These are phyloP conservation scores for Cubamyces lactineus DNA, from an alignment of 768 basidiomycete genomes.

Conservation along the genomic window DNA sequence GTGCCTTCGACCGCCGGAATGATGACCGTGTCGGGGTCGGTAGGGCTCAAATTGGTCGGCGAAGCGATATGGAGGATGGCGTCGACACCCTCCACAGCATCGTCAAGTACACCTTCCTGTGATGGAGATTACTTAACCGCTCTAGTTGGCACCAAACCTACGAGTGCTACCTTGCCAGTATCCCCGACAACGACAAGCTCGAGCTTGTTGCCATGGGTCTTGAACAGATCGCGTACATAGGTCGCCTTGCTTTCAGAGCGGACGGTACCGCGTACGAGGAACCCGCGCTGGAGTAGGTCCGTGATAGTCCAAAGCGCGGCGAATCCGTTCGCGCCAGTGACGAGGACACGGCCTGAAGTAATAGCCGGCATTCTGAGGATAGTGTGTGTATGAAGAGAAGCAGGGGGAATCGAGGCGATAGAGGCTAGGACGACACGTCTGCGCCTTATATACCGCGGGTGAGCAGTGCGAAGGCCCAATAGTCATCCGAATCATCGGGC, in stretches of 20 bases:
- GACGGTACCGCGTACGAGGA: slow-evolving; percentile 47
- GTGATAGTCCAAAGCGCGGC: slow-evolving; percentile 37
- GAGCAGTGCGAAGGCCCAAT: no score
- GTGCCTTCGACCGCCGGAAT: slow-evolving; percentile 76
- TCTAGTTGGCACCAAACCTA: neutral
- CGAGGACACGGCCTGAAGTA: slow-evolving; percentile 32
- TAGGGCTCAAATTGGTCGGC: slow-evolving; percentile 33
- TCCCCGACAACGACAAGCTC: slow-evolving; percentile 51
- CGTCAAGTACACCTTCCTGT: slow-evolving; percentile 44
- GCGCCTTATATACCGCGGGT: no score
- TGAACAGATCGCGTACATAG: slow-evolving; percentile 43
- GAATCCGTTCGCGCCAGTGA: slow-evolving; percentile 34
- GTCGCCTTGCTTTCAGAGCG: slow-evolving; percentile 47
- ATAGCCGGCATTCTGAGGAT: slow-evolving; percentile 28
- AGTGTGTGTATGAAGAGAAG: neutral
- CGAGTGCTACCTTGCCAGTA: slow-evolving; percentile 40
- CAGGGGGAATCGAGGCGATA: neutral
- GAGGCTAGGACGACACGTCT: no score
- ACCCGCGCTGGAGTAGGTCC: slow-evolving; percentile 42
- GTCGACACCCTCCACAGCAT: slow-evolving; percentile 50
- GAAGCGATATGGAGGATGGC: slow-evolving; percentile 45
- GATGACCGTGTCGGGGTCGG: slow-evolving; percentile 51
- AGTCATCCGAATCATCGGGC: no score
- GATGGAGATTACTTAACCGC: neutral
- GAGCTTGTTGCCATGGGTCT: slow-evolving; percentile 40